These are phyloP conservation scores for Wallacemonas rigidus DNA, from an alignment of 208 protist genomes.

Conservation along the genomic window DNA sequence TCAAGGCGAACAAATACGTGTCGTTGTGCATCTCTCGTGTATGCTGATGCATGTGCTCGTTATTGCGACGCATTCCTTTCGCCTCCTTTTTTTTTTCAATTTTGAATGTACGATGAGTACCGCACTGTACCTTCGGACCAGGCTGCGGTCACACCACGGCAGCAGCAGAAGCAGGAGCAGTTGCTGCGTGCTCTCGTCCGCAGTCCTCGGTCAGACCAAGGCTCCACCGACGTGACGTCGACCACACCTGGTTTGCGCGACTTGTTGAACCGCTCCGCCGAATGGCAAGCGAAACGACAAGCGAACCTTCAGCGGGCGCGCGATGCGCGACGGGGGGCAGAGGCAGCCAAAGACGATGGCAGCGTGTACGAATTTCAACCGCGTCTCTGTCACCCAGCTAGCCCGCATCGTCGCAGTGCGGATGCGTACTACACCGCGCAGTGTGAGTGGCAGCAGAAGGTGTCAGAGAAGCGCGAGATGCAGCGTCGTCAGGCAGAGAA, in stretches of 20 bases:
- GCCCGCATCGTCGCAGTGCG: not conserved
- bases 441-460: slow-evolving; percentile 13
- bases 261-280: slow-evolving; percentile 5
- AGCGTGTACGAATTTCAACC: not conserved
- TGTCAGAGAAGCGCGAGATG: not conserved
- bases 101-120: slow-evolving; percentile 20
- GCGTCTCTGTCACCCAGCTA: not conserved
- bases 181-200: slow-evolving; percentile 8
- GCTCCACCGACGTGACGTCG: not conserved
- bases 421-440: slow-evolving; percentile 1
- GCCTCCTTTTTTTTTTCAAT: not conserved
- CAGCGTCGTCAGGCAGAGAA: not conserved
- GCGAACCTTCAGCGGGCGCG: not conserved
- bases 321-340: not conserved
- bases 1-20: too few relatives aligned
- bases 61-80: not conserved
- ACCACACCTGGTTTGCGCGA: not conserved
- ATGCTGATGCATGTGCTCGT: not conserved
- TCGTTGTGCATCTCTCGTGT: too few relatives aligned
- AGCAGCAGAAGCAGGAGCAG: not conserved
- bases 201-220: not conserved
- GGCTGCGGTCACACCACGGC: not conserved
- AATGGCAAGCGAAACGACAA: not conserved
- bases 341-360: not conserved
- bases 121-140: slow-evolving; percentile 13